phyloP scores from a whole-genome alignment of 2,329 filamentous ascomycete species.

The Aureobasidium sp. region DNA sequence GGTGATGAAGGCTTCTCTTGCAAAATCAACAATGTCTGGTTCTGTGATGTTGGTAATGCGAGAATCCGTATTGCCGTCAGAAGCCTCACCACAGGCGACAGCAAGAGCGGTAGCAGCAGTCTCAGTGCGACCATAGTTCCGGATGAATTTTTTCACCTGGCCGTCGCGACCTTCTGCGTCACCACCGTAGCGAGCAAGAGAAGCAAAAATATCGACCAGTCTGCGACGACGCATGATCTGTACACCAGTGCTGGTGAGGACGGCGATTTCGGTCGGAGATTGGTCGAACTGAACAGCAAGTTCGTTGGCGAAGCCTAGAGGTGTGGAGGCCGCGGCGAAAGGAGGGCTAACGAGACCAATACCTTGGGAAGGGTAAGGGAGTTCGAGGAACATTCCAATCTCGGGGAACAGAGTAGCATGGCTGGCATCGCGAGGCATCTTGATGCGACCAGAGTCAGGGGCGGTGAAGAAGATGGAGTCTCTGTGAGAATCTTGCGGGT shows the following conservation, averaged over 20 bases:
- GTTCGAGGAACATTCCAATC: slow-evolving; percentile 67
- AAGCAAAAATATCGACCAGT: slow-evolving; percentile 85
- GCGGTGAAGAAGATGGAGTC: slow-evolving; percentile 73
- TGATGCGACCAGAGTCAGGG: slow-evolving; percentile 79
- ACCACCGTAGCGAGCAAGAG: slow-evolving; percentile 63
- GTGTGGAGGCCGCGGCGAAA: slow-evolving; percentile 59
- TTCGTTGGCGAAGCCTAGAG: slow-evolving; percentile 85
- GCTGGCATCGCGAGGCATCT: slow-evolving; percentile 31
- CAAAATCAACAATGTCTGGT: slow-evolving; percentile 75
- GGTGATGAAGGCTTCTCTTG: slow-evolving; percentile 81
- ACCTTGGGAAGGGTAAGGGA: slow-evolving; percentile 67
- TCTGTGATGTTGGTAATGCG: slow-evolving; percentile 66
- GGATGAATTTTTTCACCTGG: slow-evolving; percentile 75
- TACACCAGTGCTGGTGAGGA: slow-evolving; percentile 85
- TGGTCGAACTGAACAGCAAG: slow-evolving; percentile 92
- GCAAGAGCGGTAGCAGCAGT: slow-evolving; percentile 85
- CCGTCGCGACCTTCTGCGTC: slow-evolving; percentile 74
- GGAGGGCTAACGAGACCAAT: slow-evolving; percentile 68
- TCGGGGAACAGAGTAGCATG: slow-evolving; percentile 58
- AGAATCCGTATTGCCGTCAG: slow-evolving; percentile 64
- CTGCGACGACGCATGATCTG: slow-evolving; percentile 76
- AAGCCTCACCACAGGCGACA: slow-evolving; percentile 88
- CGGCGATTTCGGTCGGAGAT: slow-evolving; percentile 71
- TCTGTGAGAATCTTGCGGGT: slow-evolving; percentile 28
- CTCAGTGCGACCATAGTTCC: slow-evolving; percentile 78